Percentiles rank a stretch among this genome's conserved stretches.
Evolutionary conservation across 148 eudicot genomes (phyloP).

Genomic region (Silene uniflora): DNA sequence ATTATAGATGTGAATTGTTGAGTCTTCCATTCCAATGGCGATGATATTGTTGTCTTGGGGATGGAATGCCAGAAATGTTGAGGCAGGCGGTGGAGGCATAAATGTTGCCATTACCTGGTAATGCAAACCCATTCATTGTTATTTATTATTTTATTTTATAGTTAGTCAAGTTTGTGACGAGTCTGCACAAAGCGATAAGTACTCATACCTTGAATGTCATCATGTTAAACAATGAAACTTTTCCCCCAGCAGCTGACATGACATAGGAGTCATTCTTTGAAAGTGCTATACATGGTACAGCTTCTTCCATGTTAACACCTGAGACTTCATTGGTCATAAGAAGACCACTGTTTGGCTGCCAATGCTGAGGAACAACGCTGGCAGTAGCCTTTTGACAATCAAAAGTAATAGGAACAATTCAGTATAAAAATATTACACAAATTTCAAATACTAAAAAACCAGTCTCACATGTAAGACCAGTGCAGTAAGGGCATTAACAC

Average conservation of each 20-base stretch:
- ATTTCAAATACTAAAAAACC: neutral
- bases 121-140: slow-evolving; percentile 1
- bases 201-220: slow-evolving; percentile 85
- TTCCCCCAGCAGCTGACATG: slow-evolving; percentile 95
- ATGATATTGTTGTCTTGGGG: slow-evolving; percentile 86
- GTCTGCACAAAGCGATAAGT: neutral
- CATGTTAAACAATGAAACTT: slow-evolving; percentile 91
- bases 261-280: slow-evolving; percentile 98
- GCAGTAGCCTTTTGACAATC: slow-evolving; percentile 77
- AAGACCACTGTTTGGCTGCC: slow-evolving; percentile 98
- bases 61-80: slow-evolving; percentile 94
- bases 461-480: too few relatives aligned
- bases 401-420: slow-evolving; percentile 28
- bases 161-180: neutral
- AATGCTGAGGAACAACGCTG: slow-evolving; percentile 76
- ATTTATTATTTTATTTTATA: too few relatives aligned
- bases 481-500: too few relatives aligned
- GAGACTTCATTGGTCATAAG: slow-evolving; percentile 80
- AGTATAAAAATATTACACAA: neutral
- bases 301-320: slow-evolving; percentile 88
- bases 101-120: slow-evolving; percentile 89
- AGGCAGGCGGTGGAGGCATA: slow-evolving; percentile 91
- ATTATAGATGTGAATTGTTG: slow-evolving; percentile 87
- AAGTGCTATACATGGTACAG: slow-evolving; percentile 89
- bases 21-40: slow-evolving; percentile 97